Evolutionary conservation across 2,329 filamentous ascomycete species (phyloP).

Genomic region (Cladosporium halotolerans): DNA sequence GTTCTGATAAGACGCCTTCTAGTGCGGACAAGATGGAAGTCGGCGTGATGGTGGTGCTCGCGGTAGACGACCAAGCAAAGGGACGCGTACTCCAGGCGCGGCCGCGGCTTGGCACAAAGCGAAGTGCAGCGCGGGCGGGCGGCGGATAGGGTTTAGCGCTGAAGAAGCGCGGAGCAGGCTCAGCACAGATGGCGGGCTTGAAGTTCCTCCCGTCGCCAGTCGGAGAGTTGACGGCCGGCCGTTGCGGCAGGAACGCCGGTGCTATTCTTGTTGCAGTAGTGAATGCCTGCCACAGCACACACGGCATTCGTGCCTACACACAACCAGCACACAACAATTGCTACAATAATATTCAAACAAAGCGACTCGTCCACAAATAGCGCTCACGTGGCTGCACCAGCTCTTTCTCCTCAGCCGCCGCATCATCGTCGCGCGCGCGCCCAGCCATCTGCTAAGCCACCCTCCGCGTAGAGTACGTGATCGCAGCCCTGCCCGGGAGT

Average conservation of each 20-base stretch:
- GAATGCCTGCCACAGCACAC: too few relatives aligned
- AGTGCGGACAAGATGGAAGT: too few relatives aligned
- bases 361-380: neutral
- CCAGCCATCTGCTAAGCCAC: slow-evolving; percentile 1
- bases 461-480: neutral
- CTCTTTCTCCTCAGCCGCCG: neutral
- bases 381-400: neutral
- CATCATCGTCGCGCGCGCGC: slow-evolving; percentile 1
- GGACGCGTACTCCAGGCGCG: neutral
- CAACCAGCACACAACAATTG: too few relatives aligned
- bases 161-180: neutral
- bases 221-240: neutral
- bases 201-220: neutral
- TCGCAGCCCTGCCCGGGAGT: neutral
- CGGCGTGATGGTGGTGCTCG: too few relatives aligned
- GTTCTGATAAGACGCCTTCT: too few relatives aligned
- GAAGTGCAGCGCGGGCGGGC: too few relatives aligned
- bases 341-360: neutral
- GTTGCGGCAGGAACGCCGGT: neutral
- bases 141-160: neutral
- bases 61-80: neutral
- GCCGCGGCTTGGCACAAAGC: neutral
- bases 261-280: too few relatives aligned
- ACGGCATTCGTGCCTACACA: too few relatives aligned
- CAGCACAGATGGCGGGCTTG: neutral